Evolutionary conservation across 768 basidiomycete genomes (phyloP).

Genomic region (Pulveroboletus sp.): DNA sequence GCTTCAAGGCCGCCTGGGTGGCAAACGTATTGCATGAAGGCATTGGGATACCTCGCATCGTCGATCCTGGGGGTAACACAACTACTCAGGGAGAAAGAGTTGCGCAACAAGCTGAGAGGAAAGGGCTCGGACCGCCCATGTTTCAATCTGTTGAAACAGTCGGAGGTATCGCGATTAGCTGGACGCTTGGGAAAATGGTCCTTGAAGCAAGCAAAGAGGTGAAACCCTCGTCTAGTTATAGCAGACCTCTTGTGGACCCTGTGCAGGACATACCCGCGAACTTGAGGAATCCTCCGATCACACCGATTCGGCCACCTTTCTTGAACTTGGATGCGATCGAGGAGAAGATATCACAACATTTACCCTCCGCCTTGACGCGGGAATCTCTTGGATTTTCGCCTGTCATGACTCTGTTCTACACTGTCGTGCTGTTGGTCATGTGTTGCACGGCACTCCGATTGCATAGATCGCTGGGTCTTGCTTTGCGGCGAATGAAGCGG

Average conservation of each 20-base stretch:
- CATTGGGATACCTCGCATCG: constrained; percentile 88
- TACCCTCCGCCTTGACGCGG: constrained; percentile 61
- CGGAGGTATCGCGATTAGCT: constrained; percentile 89
- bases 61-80: constrained; percentile 79
- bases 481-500: constrained; percentile 45
- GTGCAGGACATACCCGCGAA: constrained; percentile 61
- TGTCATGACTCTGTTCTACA: constrained; percentile 57
- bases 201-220: constrained; percentile 93
- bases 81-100: constrained; percentile 71
- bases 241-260: constrained; percentile 68
- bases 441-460: constrained; percentile 51
- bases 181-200: constrained; percentile 99
- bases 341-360: constrained; percentile 60
- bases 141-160: constrained; percentile 95
- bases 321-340: constrained; percentile 59
- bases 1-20: constrained; percentile 99
- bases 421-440: constrained; percentile 41
- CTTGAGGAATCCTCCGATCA: constrained; percentile 46
- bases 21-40: constrained; percentile 96
- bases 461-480: constrained; percentile 50
- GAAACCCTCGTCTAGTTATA: constrained; percentile 42
- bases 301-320: constrained; percentile 64
- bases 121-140: constrained; percentile 77
- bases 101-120: constrained; percentile 70
- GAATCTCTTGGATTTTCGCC: constrained; percentile 73